A percentile compares a stretch with the other conserved stretches of the same genome.
Evolutionary conservation across 371 early-diverging fungal species (phyloP).

Genomic region (Entomophthora muscae): DNA sequence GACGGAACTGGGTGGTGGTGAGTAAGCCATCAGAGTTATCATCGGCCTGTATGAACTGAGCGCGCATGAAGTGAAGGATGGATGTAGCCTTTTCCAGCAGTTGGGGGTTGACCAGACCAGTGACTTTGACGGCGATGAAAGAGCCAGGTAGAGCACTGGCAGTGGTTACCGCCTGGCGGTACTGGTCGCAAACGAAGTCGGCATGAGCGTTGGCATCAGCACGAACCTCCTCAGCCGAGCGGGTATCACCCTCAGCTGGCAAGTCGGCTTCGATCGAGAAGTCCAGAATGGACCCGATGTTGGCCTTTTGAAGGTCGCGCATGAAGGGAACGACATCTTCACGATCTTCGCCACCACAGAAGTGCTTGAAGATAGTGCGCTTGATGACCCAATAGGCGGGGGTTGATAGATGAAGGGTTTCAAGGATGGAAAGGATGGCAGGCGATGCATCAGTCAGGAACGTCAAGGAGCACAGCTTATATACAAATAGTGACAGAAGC

Average conservation of each 20-base stretch:
- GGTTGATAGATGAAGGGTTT: constrained; percentile 30
- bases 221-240: constrained; percentile 18
- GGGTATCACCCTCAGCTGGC: constrained; percentile 23
- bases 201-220: constrained; percentile 23
- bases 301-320: constrained; percentile 36
- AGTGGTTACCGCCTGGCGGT: constrained; percentile 43
- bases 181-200: constrained; percentile 39
- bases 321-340: constrained; percentile 73
- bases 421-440: constrained; percentile 36
- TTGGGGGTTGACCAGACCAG: constrained; percentile 62
- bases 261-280: constrained; percentile 79
- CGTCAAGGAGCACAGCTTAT: constrained; percentile 44
- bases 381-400: constrained; percentile 51
- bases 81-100: constrained; percentile 54
- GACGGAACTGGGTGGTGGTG: constrained; percentile 16
- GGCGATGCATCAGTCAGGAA: constrained; percentile 51
- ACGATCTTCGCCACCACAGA: constrained; percentile 83
- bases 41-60: constrained; percentile 22
- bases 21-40: constrained; percentile 26
- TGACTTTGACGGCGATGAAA: constrained; percentile 78
- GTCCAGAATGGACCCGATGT: constrained; percentile 78
- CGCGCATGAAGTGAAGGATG: constrained; percentile 20
- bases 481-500: constrained; percentile 51
- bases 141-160: constrained; percentile 38
- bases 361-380: constrained; percentile 75